Evolutionary conservation across 352 stramenopile species (phyloP).

Genomic region (Phytophthora litchii): DNA sequence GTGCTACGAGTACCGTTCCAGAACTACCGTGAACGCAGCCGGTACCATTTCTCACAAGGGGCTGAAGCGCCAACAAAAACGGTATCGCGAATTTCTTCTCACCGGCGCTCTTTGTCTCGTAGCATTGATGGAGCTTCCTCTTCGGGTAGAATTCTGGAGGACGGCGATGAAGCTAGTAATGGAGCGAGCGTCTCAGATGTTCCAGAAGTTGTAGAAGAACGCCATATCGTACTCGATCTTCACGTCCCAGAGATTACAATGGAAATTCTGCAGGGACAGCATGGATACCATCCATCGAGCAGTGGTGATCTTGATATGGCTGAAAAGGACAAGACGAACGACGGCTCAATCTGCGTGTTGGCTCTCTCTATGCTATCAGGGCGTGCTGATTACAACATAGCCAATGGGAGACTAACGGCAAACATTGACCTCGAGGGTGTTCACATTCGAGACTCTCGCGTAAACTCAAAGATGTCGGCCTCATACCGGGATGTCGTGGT

Average conservation of each 20-base stretch:
- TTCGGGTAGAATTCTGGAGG: conserved; percentile 36
- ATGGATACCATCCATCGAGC: conserved; percentile 79
- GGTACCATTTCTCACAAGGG: conserved; percentile 43
- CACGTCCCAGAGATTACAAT: conserved; percentile 78
- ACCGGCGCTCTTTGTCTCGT: conserved; percentile 29
- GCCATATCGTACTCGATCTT: conserved; percentile 60
- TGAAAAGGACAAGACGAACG: conserved; percentile 61
- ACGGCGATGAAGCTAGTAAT: conserved; percentile 40
- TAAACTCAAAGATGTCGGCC: conserved; percentile 54
- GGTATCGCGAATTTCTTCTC: conserved; percentile 19
- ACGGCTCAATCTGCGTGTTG: conserved; percentile 76
- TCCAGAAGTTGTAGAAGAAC: conserved; percentile 50
- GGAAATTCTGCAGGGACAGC: conserved; percentile 76
- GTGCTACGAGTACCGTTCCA: conserved; percentile 74
- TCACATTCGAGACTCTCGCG: conserved; percentile 71
- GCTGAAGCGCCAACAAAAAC: conserved; percentile 17
- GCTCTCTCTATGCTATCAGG: conserved; percentile 54
- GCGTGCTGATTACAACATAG: conserved; percentile 60
- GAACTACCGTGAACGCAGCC: conserved; percentile 73
- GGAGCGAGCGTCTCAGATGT: conserved; percentile 36
- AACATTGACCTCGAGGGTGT: conserved; percentile 63
- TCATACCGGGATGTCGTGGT: conserved; percentile 80
- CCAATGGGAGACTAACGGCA: conserved; percentile 48
- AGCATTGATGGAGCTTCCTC: conserved; percentile 35
- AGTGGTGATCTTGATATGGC: conserved; percentile 82